Evolutionary conservation across 768 basidiomycete genomes (phyloP).

Genomic region (Leccinum boreale): DNA sequence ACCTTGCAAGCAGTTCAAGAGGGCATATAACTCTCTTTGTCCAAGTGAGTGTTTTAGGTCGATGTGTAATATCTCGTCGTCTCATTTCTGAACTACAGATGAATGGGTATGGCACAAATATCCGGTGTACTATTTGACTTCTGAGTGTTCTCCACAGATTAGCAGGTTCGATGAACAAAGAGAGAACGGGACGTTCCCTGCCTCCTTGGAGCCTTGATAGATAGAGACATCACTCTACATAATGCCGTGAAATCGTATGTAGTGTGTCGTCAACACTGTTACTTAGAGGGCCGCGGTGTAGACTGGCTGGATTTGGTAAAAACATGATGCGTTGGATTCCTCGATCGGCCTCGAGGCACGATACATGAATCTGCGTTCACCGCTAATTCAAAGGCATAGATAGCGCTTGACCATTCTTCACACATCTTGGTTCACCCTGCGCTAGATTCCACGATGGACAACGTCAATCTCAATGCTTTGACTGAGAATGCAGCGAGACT

Average conservation of each 20-base stretch:
- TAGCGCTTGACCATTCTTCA: not conserved
- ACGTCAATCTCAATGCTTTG: conserved; percentile 39
- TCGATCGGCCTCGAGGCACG: not conserved
- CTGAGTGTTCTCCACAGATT: conserved; percentile 46
- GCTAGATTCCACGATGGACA: conserved; percentile 25
- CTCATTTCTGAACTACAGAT: conserved; percentile 45
- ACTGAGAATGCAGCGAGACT: conserved; percentile 83
- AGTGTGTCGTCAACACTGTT: not conserved
- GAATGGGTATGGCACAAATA: conserved; percentile 70
- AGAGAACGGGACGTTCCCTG: conserved; percentile 89
- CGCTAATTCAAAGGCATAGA: not conserved
- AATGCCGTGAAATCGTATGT: conserved; percentile 6
- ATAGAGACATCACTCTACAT: conserved; percentile 1
- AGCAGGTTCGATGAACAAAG: conserved; percentile 93
- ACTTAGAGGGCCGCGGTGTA: not conserved
- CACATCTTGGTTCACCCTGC: not conserved
- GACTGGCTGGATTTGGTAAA: not conserved
- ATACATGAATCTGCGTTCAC: conserved; percentile 8
- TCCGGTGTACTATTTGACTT: not conserved
- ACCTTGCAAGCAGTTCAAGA: conserved; percentile 99
- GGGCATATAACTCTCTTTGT: conserved; percentile 93
- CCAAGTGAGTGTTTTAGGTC: conserved; percentile 68
- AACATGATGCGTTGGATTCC: not conserved
- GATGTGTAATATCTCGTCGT: not conserved
- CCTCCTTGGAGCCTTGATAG: conserved; percentile 75